A percentile compares a stretch with the other conserved stretches of the same genome.
Conservation (phyloP, 2,329 filamentous ascomycete species). For the Mycosphaerella sp. region DNA sequence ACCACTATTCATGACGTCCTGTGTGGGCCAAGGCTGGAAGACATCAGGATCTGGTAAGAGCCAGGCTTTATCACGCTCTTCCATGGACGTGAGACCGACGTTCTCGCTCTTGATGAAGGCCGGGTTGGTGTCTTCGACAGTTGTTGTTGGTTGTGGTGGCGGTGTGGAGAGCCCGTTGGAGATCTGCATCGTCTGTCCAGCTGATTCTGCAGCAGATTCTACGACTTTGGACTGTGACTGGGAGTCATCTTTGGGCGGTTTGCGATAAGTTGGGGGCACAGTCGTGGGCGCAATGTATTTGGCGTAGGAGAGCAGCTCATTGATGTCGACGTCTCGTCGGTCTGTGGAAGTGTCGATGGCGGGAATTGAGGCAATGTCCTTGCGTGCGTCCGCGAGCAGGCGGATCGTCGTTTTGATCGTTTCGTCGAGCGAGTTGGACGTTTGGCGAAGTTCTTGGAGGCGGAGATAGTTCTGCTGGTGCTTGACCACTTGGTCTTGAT, state of each 20-base stretch:
- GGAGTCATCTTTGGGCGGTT: slow-evolving; percentile 17
- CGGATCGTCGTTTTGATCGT: slow-evolving; percentile 66
- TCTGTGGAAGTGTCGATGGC: slow-evolving; percentile 42
- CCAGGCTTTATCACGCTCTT: slow-evolving; percentile 35
- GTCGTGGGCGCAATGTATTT: slow-evolving; percentile 75
- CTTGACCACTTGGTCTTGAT: slow-evolving; percentile 48
- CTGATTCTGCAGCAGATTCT: slow-evolving; percentile 1
- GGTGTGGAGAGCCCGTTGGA: slow-evolving; percentile 33
- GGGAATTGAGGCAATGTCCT: slow-evolving; percentile 61
- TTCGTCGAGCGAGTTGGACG: slow-evolving; percentile 59
- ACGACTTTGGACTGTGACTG: slow-evolving; percentile 6
- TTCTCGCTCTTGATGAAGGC: slow-evolving; percentile 13
- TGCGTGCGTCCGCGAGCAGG: slow-evolving; percentile 65
- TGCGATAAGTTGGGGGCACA: slow-evolving; percentile 55
- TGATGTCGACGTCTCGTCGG: slow-evolving; percentile 54
- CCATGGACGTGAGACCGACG: slow-evolving; percentile 27
- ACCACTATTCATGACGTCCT: slow-evolving; percentile 63
- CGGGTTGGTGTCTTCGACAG: slow-evolving; percentile 11
- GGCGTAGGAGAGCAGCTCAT: slow-evolving; percentile 70
- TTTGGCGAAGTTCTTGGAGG: slow-evolving; percentile 62
- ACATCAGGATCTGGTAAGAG: slow-evolving; percentile 39
- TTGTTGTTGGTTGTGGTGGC: slow-evolving; percentile 20
- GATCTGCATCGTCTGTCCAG: slow-evolving; percentile 18
- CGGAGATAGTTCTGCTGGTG: slow-evolving; percentile 70
- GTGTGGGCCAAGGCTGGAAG: slow-evolving; percentile 72